Conservation (phyloP, 1,284 basidiomycete species). For the Anthracocystis walkeri region DNA sequence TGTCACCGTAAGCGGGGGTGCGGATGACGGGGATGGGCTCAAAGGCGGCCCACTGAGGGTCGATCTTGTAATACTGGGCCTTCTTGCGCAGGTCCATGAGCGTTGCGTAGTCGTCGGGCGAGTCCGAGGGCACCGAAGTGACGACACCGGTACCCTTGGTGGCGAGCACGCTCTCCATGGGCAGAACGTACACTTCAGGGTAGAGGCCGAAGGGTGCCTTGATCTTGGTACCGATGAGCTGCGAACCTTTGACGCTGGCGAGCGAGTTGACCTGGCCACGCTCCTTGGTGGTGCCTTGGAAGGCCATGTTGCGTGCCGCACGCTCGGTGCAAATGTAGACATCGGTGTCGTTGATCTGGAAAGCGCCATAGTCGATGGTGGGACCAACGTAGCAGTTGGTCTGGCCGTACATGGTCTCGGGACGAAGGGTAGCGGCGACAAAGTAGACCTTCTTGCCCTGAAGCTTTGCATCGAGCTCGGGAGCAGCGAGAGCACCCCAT, state of each 20-base stretch:
- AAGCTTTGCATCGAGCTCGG: slow-evolving; percentile 74
- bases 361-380: slow-evolving; percentile 90
- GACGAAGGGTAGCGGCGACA: slow-evolving; percentile 93
- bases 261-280: slow-evolving; percentile 63
- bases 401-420: slow-evolving; percentile 98
- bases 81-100: slow-evolving; percentile 95
- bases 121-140: slow-evolving; percentile 97
- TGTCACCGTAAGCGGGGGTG: slow-evolving; percentile 90
- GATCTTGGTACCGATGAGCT: slow-evolving; percentile 89
- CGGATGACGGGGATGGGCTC: slow-evolving; percentile 89
- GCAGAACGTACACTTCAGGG: slow-evolving; percentile 91
- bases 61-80: slow-evolving; percentile 94
- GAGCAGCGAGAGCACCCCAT: slow-evolving; percentile 71
- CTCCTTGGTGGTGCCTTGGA: slow-evolving; percentile 80
- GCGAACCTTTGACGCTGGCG: slow-evolving; percentile 74
- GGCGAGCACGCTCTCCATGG: slow-evolving; percentile 96
- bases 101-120: slow-evolving; percentile 95
- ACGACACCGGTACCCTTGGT: slow-evolving; percentile 99
- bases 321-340: slow-evolving; percentile 91
- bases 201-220: slow-evolving; percentile 86
- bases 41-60: slow-evolving; percentile 86
- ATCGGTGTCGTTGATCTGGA: slow-evolving; percentile 76
- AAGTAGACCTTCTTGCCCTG: slow-evolving; percentile 86
- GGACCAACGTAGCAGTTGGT: slow-evolving; percentile 98
- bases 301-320: slow-evolving; percentile 96